Base-by-base conservation (phyloP, 768 basidiomycete species). In the Mycena floridula region DNA sequence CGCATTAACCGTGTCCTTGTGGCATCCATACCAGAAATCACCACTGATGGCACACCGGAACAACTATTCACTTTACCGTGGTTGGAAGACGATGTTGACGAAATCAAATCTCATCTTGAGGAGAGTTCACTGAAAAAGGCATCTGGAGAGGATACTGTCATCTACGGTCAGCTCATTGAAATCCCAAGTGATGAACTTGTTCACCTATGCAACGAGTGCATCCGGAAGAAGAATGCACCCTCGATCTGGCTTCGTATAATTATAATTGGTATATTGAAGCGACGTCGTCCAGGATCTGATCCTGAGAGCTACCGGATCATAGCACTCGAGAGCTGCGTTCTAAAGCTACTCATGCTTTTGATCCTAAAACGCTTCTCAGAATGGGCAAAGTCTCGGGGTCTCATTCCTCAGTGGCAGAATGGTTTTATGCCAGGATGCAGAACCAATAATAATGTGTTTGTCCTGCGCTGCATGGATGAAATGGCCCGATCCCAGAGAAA, bases 11-110 rank as follows among this genome's bases (percentile, higher is more conserved):
- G 46, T 4, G 26, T 18, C 5, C 7, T 48, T 11, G 42, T 15
- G 5, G 23, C 25, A 6, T 2, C 39, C 16, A 48, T 53, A 2
- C 46, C 46, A 7, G 38, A 44, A 15, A 25, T 4, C 12, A 51
- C 50, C 0, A 1, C 16, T 13, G 52, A 53, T 20, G 2, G 20
- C 2, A 44, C 50, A 1, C 37, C 47, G 2, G 52, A 54, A 18
- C 8, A 41, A 1, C 47, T 49, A 22, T 52, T 52, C 44, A 41
- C 49, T 7, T n/a, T 25, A 3, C 36, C 25, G 22, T 49, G 40
- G 37, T 24, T 13, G 2, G 45, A 46, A 32, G 48, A 30, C 28
- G 28, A 16, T 30, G 16, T 30, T 30, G 9, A 9, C 9, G 16
- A 16, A 9, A 30, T 30, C 16, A 30, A 30, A 30, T 30, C 28